Evolutionary conservation across 2,329 filamentous ascomycete genomes (phyloP), one percentile per base, ranked within the genome.

Genomic region (Hypomyces rosellus): DNA sequence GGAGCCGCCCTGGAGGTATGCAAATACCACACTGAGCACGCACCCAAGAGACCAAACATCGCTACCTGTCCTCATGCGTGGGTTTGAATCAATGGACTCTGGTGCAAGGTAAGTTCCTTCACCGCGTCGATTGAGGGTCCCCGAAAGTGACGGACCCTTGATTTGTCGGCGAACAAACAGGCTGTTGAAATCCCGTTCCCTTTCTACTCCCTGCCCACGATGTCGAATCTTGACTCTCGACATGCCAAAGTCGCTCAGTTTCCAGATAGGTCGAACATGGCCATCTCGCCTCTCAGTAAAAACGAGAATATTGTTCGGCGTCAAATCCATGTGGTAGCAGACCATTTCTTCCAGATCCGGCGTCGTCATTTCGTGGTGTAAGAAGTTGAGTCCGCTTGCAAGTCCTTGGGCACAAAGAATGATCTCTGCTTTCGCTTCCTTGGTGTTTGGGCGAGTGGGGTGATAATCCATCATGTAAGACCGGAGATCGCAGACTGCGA

Each of bases 41-140:
- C 69, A 72, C 0, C 68, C 70, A 2, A 72, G 53, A 3, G 69
- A 68, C 70, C 69, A 73, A 1, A 72, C 61, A 54, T 73, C 69
- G 41, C 66, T 70, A 11, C 59, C 60, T 1, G 61, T 59, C 8
- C 60, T 65, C 58, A 71, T 67, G 11, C 53, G 63, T 8, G 58
- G 60, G 2, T 47, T 52, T 12, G 53, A 45, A 3, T 52, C 51
- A 12, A 53, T 50, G 1, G 61, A 62, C 50, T 72, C 69, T 3
- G 69, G 69, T 1, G 67, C 61, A 4, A 69, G 57, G 50, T 71
- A 72, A 1, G 65, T 70, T 1, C 68, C 68, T 38, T 65, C 63
- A 1, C 61, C 55, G 3, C 61, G 61, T 1, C 58, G 53, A 46
- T 65, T 65, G 11, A 61, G 37, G 13, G 64, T 67, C 4, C 50